Base-by-base conservation (phyloP, 2,329 filamentous ascomycete genomes). In the Tolypocladium tundrense region DNA sequence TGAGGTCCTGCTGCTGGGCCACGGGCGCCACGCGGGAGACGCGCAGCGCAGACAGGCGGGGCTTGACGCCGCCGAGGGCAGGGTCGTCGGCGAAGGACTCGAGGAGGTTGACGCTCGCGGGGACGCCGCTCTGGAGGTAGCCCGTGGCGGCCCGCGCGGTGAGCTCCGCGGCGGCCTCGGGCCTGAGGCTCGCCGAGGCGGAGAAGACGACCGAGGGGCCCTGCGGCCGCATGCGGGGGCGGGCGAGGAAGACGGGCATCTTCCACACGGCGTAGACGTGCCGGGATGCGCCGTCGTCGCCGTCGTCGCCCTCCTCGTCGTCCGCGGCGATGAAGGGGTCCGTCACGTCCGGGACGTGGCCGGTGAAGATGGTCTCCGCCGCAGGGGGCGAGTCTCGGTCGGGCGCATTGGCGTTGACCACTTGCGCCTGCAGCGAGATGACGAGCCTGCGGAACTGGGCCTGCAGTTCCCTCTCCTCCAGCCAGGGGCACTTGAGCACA, bases 101-200 rank as follows among this genome's bases (percentile, higher is more conserved):
- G 16, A 94, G 81, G n/a, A 93, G 76, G 69, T 93, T 94, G 61
- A 90, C 77, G 1, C 88, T 86, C 8, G 86, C 81, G 0, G 89
- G 85, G 33, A 86, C 73, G 58, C 85, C 83, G 66, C 86, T 90
- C 41, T 83, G 81, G 39, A 93, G 78, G 66, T 90, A 91, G 56
- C 88, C 85, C 59, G 82, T 77, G 11, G 73, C 70, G 4, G 48
- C 19, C 43, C 64, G 64, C 13, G 65, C 60, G 56, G 60, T 62
- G 16, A 66, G 59, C n/a, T 70, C 67, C 8, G 64, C 58, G 35
- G 65, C 61, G 50, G 63, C 57, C 41, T 77, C 74, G 3, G 83
- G 80, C 65, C 79, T 84, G 60, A 89, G 72, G 61, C 79, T 84
- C 7, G 84, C 85, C 1, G 79, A 79, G 16, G 82, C 84, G 1